These are phyloP conservation scores for Mortierella alpina DNA, from an alignment of 192 early-diverging fungal genomes.

Conservation along the genomic window DNA sequence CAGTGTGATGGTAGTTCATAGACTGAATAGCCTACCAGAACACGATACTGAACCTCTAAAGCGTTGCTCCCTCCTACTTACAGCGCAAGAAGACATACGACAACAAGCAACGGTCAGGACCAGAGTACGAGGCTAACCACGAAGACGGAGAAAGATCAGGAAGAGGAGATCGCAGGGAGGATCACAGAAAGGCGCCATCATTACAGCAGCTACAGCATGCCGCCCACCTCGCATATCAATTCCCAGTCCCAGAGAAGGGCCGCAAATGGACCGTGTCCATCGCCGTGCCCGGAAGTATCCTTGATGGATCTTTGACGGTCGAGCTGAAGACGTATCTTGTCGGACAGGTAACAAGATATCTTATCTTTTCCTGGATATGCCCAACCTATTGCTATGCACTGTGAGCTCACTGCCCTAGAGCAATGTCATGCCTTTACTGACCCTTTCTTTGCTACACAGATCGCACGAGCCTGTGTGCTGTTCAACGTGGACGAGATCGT, in stretches of 20 bases:
- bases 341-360: slow-evolving; percentile 62
- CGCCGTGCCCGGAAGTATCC: slow-evolving; percentile 73
- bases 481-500: slow-evolving; percentile 77
- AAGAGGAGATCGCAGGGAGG: slow-evolving; percentile 4
- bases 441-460: slow-evolving; percentile 33
- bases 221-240: slow-evolving; percentile 46
- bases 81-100: slow-evolving; percentile 54
- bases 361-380: background rate
- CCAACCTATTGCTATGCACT: too few relatives aligned
- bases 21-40: background rate
- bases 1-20: too few relatives aligned
- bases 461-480: slow-evolving; percentile 67
- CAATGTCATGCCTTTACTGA: background rate
- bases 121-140: slow-evolving; percentile 46
- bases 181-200: slow-evolving; percentile 33
- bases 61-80: background rate
- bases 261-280: slow-evolving; percentile 71
- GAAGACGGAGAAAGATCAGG: slow-evolving; percentile 10
- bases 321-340: slow-evolving; percentile 79
- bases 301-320: slow-evolving; percentile 68
- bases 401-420: background rate
- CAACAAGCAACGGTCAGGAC: slow-evolving; percentile 57
- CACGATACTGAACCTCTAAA: background rate
- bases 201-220: slow-evolving; percentile 50
- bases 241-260: slow-evolving; percentile 45